These are phyloP conservation scores for Colletotrichum tofieldiae DNA, from an alignment of 2,329 filamentous ascomycete species.

Conservation along the genomic window DNA sequence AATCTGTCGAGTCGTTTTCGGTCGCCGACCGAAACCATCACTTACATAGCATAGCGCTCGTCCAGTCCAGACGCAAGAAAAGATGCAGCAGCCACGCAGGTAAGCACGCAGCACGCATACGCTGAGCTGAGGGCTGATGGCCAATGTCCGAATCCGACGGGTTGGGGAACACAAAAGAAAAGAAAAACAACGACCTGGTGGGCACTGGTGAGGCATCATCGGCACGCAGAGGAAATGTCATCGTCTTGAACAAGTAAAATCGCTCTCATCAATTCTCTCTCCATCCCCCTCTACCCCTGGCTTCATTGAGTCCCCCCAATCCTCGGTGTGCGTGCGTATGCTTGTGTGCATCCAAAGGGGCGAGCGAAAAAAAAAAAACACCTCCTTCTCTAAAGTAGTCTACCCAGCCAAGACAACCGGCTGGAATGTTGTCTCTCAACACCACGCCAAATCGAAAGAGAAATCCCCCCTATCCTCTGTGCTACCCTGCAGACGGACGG, in stretches of 20 bases:
- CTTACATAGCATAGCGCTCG: constrained; percentile 2
- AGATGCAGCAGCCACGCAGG: background rate
- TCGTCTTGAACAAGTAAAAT: constrained; percentile 1
- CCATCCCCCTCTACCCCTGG: background rate
- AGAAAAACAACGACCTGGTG: background rate
- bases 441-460: constrained; percentile 34
- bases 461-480: constrained; percentile 12
- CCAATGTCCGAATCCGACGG: constrained; percentile 12
- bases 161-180: background rate
- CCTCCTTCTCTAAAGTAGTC: constrained; percentile 29
- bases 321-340: constrained; percentile 16
- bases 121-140: constrained; percentile 2
- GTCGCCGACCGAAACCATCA: constrained; percentile 41
- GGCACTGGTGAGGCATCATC: background rate
- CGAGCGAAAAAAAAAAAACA: background rate
- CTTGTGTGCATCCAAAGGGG: constrained; percentile 11
- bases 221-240: constrained; percentile 21
- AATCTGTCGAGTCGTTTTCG: constrained; percentile 33
- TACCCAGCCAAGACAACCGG: constrained; percentile 33
- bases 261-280: constrained; percentile 15
- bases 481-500: constrained; percentile 26
- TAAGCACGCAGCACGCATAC: constrained; percentile 1
- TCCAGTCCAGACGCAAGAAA: constrained; percentile 15
- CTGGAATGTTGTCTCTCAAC: constrained; percentile 44
- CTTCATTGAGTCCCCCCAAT: background rate